phyloP scores from a whole-genome alignment of 768 basidiomycete species.

The Suillus plorans region DNA sequence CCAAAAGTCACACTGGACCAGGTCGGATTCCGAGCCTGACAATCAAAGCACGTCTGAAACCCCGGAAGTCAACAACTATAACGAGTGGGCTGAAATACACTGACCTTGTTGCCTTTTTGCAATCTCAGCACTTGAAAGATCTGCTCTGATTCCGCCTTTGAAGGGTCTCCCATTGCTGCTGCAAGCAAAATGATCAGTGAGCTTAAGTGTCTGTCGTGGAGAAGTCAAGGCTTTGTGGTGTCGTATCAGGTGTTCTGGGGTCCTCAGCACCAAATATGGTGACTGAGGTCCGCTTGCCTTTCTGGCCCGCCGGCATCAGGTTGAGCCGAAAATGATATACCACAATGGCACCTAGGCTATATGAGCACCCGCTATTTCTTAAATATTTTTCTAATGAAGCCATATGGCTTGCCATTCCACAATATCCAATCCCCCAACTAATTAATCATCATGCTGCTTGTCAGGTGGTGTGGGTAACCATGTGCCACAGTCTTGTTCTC shows the following conservation, averaged over 20 bases:
- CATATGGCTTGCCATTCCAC: too few species aligned
- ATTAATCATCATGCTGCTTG: too few species aligned
- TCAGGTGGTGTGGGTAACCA: too few species aligned
- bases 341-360: too few species aligned
- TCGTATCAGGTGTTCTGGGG: not conserved
- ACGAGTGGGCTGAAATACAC: not conserved
- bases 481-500: too few species aligned
- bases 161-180: slow-evolving; percentile 63
- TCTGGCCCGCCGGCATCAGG: too few species aligned
- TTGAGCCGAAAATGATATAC: too few species aligned
- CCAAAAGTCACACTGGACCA: slow-evolving; percentile 98
- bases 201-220: slow-evolving; percentile 1
- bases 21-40: slow-evolving; percentile 92
- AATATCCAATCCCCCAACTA: too few species aligned
- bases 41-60: slow-evolving; percentile 85
- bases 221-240: not conserved
- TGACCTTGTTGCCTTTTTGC: slow-evolving; percentile 88
- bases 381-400: too few species aligned
- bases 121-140: slow-evolving; percentile 79
- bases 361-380: too few species aligned
- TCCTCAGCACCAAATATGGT: not conserved
- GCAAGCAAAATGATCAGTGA: not conserved
- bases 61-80: not conserved
- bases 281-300: not conserved
- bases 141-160: slow-evolving; percentile 85